Evolutionary conservation across 2,329 filamentous ascomycete species (phyloP), one percentile per base, ranked within the genome.

Genomic region (Colletotrichum paranaense): DNA sequence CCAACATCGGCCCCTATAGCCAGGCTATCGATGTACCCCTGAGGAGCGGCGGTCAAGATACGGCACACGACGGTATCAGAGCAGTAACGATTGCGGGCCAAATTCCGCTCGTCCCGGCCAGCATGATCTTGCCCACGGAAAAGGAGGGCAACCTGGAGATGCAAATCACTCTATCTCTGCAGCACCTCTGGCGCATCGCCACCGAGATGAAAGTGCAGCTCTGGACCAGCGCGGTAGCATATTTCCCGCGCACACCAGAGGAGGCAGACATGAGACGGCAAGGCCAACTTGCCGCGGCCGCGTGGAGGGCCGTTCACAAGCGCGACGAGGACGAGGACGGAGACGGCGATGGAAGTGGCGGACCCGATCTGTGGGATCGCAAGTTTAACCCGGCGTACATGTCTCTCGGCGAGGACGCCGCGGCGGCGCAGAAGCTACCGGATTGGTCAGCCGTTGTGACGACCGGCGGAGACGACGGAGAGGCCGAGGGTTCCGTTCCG

Each of bases 1-100:
- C 97, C 24, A 98, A 98, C 79, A 98, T 99, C 67, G 97, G 97
- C 0, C 97, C 97, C 0, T 98, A 98, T 82, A 98, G 95, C 68
- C 97, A 99, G 84, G 95, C 95, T 4, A 91, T 97, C 62, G 87
- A 89, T 2, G 83, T 90, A 12, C 83, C 80, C 4, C 67, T 83
- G 14, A 77, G 77, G 35, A 58, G 28, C 58, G 49, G 19, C 5
- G 56, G 62, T 22, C 59, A 55, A 28, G 46, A 14, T 28, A 24
- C 5, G 67, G 73, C 19, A 60, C 66, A n/a, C 75, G 73, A 5
- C 77, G 78, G 1, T 9, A 74, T 82, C 2, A 80, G 82, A 49
- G 73, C 82, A 1, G 83, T 96, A 19, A 92, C 91, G 67, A 88
- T 98, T 46, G 95, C 97, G 0, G 97, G 97, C 0, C 97, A 98